Evolutionary conservation across 176 grass and related monocot genomes (phyloP).

Genomic region (Bolboschoenus planiculmis): DNA sequence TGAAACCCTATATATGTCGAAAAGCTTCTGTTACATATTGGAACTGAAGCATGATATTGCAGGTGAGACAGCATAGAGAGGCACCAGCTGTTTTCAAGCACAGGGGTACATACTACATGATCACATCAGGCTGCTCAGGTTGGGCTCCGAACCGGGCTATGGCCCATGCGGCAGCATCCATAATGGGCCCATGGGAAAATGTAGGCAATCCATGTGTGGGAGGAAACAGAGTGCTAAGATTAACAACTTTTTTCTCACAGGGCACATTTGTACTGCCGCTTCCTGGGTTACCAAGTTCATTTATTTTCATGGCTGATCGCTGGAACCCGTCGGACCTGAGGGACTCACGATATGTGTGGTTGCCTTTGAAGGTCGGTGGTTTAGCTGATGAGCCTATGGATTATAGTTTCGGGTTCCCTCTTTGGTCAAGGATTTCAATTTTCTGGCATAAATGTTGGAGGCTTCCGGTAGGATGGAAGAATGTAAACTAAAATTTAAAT

Average conservation of each 20-base stretch:
- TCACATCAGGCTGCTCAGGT: conserved; percentile 78
- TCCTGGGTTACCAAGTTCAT: conserved; percentile 61
- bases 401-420: conserved; percentile 66
- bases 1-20: neutral
- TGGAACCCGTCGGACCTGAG: conserved; percentile 76
- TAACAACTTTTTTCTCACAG: conserved; percentile 79
- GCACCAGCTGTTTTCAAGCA: conserved; percentile 80
- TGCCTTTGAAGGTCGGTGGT: conserved; percentile 61
- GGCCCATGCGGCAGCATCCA: conserved; percentile 52
- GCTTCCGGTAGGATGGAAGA: conserved; percentile 41
- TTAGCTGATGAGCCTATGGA: conserved; percentile 68
- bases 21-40: neutral
- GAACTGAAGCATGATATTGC: neutral
- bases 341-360: conserved; percentile 85
- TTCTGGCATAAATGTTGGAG: conserved; percentile 83
- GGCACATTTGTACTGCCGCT: conserved; percentile 81
- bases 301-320: conserved; percentile 95
- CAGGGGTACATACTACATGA: conserved; percentile 75
- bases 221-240: conserved; percentile 59
- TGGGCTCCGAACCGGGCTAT: conserved; percentile 80
- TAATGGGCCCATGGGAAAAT: conserved; percentile 92
- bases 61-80: conserved; percentile 55
- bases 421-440: conserved; percentile 78
- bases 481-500: conserved; percentile 11
- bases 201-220: conserved; percentile 79